Conservation (phyloP, 176 grass and related monocot genomes). For the Avena atlantica region DNA sequence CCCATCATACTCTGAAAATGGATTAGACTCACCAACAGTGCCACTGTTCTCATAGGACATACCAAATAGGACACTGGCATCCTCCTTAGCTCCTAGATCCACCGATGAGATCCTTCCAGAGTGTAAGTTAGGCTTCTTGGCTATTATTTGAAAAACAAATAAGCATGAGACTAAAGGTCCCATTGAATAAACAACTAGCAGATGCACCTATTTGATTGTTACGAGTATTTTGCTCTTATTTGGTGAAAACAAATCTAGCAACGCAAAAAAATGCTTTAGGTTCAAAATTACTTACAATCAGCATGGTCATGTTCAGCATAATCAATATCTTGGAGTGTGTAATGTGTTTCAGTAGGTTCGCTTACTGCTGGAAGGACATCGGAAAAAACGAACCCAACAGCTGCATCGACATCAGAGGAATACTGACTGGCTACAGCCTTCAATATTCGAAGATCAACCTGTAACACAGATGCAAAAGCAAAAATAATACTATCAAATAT, state of each 20-base stretch:
- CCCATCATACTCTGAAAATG: slow-evolving; percentile 23
- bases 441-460: slow-evolving; percentile 78
- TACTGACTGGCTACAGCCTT: slow-evolving; percentile 73
- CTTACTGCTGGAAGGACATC: slow-evolving; percentile 61
- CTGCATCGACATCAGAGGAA: slow-evolving; percentile 63
- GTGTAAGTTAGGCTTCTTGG: slow-evolving; percentile 2
- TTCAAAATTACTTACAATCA: slow-evolving; percentile 47
- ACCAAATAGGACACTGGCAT: slow-evolving; percentile 1
- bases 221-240: not conserved
- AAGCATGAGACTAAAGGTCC: slow-evolving; percentile 18
- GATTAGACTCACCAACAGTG: not conserved
- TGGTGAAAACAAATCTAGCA: not conserved
- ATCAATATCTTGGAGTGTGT: slow-evolving; percentile 37
- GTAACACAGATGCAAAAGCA: slow-evolving; percentile 24
- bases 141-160: not conserved
- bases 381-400: slow-evolving; percentile 69
- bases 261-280: not conserved
- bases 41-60: not conserved
- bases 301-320: slow-evolving; percentile 35
- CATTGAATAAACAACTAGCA: slow-evolving; percentile 18
- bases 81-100: slow-evolving; percentile 21
- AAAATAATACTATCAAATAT: not conserved
- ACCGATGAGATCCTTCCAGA: not conserved
- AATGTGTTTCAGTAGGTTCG: slow-evolving; percentile 46
- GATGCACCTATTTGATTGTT: not conserved